Conservation (phyloP, 345 rosid genomes). For the Corymbia maculata region DNA sequence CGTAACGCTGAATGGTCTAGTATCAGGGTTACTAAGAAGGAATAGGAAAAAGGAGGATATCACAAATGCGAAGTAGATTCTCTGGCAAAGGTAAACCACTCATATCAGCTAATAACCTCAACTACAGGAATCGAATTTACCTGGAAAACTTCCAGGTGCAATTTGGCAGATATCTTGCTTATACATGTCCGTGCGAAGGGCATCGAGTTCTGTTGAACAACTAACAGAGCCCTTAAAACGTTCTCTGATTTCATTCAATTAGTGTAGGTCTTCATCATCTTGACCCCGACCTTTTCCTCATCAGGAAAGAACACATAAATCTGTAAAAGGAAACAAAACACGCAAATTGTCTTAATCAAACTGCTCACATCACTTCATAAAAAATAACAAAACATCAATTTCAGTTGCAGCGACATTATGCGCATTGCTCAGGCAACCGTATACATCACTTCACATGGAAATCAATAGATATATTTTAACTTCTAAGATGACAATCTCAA, state of each 20-base stretch:
- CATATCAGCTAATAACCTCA: background rate
- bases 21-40: background rate
- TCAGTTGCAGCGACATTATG: background rate
- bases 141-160: conserved; percentile 86
- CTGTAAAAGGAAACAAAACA: conserved; percentile 10
- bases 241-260: conserved; percentile 81
- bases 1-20: background rate
- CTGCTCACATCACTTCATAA: background rate
- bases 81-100: background rate
- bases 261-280: conserved; percentile 85
- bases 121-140: conserved; percentile 11
- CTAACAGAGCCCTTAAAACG: conserved; percentile 69
- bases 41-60: background rate
- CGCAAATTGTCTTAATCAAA: background rate
- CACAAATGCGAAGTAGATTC: background rate
- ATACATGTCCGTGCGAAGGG: conserved; percentile 81
- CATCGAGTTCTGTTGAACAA: conserved; percentile 73
- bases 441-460: background rate
- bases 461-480: background rate
- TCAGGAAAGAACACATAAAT: conserved; percentile 85
- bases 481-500: background rate
- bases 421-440: background rate
- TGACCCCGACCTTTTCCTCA: conserved; percentile 75
- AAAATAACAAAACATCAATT: background rate
- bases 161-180: conserved; percentile 53